phyloP scores from a whole-genome alignment of 768 basidiomycete genomes.

The Collybia nuda region DNA sequence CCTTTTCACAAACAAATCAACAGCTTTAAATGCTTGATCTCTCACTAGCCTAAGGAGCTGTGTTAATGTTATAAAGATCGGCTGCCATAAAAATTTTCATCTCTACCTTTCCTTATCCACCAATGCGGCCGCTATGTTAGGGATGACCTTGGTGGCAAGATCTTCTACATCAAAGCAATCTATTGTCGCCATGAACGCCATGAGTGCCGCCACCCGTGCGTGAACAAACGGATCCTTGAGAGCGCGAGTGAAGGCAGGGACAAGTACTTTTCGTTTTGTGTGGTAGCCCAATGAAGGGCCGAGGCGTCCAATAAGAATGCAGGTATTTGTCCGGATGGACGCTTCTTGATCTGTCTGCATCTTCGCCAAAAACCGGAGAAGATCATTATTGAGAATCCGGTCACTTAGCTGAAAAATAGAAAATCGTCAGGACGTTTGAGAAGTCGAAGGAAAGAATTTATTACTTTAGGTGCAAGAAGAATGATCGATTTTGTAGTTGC shows the following conservation, averaged over 20 bases:
- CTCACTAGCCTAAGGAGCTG: conserved; percentile 68
- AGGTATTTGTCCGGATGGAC: conserved; percentile 96
- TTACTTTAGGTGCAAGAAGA: conserved; percentile 80
- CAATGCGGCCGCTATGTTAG: conserved; percentile 74
- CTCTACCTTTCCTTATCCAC: conserved; percentile 92
- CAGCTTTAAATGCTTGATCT: conserved; percentile 94
- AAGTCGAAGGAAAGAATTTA: conserved; percentile 3
- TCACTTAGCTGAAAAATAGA: conserved; percentile 66
- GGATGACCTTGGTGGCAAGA: conserved; percentile 85
- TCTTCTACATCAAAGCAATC: conserved; percentile 91
- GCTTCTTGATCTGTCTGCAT: conserved; percentile 92
- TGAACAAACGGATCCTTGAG: conserved; percentile 92
- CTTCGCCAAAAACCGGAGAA: conserved; percentile 88
- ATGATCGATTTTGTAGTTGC: conserved; percentile 89
- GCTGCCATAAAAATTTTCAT: neutral
- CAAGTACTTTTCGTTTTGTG: conserved; percentile 94
- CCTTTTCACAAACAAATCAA: conserved; percentile 83
- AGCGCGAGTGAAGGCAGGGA: conserved; percentile 89
- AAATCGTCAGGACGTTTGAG: conserved; percentile 2
- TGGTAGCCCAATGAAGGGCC: conserved; percentile 83
- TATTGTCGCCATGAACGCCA: conserved; percentile 93
- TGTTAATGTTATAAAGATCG: neutral
- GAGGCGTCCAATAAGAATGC: conserved; percentile 90
- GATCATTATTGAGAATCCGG: conserved; percentile 93
- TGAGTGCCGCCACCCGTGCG: conserved; percentile 88